Conservation (phyloP, 805 yeast species). For the Saccharomyces cerevisiae region DNA sequence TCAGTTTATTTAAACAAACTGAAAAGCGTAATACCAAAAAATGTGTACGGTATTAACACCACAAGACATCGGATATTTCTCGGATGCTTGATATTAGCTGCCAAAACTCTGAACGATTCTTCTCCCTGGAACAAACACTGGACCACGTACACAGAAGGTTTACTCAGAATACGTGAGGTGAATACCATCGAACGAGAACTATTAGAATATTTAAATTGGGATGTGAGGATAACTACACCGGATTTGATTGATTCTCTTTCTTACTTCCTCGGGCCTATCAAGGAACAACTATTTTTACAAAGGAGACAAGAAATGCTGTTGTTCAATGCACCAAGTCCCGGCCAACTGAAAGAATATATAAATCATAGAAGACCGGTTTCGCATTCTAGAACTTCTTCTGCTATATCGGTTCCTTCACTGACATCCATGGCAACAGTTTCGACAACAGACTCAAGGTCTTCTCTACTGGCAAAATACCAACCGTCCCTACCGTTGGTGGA, state of each 20-base stretch:
- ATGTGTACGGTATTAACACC: conserved; percentile 85
- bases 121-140: conserved; percentile 93
- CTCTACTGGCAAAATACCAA: background rate
- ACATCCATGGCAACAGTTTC: conserved; percentile 34
- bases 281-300: conserved; percentile 29
- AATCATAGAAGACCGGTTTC: conserved; percentile 2
- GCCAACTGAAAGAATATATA: conserved; percentile 10
- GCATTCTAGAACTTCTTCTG: conserved; percentile 28
- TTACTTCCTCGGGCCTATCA: conserved; percentile 72
- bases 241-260: conserved; percentile 63
- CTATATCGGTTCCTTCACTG: conserved; percentile 32
- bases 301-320: conserved; percentile 24
- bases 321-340: conserved; percentile 15
- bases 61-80: conserved; percentile 88
- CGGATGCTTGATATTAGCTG: conserved; percentile 79
- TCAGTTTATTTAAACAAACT: conserved; percentile 74
- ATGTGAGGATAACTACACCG: conserved; percentile 55
- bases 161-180: conserved; percentile 66
- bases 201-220: conserved; percentile 76
- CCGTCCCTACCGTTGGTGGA: background rate
- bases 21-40: conserved; percentile 69
- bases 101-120: conserved; percentile 85
- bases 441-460: conserved; percentile 8
- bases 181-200: conserved; percentile 87
- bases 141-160: conserved; percentile 85